These are phyloP conservation scores for Beauveria caledonica DNA, from an alignment of 2,329 filamentous ascomycete genomes.

Conservation along the genomic window DNA sequence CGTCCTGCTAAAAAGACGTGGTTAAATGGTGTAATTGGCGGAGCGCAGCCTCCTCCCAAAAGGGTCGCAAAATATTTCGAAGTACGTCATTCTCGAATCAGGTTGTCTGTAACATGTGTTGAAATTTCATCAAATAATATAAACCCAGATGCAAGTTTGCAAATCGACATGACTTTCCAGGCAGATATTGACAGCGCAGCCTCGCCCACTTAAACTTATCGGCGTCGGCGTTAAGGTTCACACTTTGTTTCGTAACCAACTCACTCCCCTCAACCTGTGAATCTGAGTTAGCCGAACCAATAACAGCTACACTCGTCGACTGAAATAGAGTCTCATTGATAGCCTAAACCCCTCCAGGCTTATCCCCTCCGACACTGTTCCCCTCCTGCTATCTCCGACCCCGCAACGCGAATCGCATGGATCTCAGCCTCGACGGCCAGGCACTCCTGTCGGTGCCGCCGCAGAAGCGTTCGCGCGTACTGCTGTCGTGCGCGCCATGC, in stretches of 20 bases:
- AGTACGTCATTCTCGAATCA: too few relatives aligned
- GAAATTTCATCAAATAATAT: too few relatives aligned
- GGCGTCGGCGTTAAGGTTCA: not conserved
- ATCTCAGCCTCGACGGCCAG: constrained; percentile 4
- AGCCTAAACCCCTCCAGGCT: not conserved
- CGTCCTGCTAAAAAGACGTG: too few relatives aligned
- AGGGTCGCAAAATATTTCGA: not conserved
- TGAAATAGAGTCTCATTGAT: not conserved
- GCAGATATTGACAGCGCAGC: not conserved
- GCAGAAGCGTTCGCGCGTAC: constrained; percentile 39
- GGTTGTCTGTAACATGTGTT: too few relatives aligned
- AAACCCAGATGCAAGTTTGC: not conserved
- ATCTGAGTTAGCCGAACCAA: not conserved
- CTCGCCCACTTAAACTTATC: not conserved
- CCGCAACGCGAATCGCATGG: not conserved
- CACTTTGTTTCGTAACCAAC: not conserved
- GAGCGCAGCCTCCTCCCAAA: not conserved
- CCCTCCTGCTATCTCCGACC: not conserved
- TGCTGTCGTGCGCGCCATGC: constrained; percentile 45
- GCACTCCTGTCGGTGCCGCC: constrained; percentile 5
- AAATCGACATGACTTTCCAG: not conserved
- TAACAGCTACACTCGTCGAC: not conserved
- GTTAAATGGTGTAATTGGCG: not conserved
- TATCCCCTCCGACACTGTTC: not conserved
- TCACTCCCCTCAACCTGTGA: not conserved